Evolutionary conservation across 2,329 filamentous ascomycete genomes (phyloP).

Genomic region (Lasiodiplodia gonubiensis): DNA sequence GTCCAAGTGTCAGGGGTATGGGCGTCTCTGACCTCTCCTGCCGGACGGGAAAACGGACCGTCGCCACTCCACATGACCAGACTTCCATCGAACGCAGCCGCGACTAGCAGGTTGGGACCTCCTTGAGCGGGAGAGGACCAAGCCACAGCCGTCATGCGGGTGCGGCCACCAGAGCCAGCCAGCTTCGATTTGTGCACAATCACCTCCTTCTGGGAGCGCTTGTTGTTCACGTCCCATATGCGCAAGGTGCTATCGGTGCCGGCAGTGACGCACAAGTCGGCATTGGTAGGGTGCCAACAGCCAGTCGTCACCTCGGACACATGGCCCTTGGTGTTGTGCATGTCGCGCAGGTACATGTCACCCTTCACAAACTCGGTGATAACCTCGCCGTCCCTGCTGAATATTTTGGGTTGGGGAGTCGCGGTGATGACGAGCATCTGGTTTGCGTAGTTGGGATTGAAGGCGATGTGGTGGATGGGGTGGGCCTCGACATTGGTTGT

Average conservation of each 20-base stretch:
- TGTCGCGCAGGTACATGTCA: conserved; percentile 97
- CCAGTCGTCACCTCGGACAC: conserved; percentile 89
- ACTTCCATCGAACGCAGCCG: conserved; percentile 85
- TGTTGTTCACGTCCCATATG: conserved; percentile 96
- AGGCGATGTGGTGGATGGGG: conserved; percentile 82
- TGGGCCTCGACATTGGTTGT: conserved; percentile 79
- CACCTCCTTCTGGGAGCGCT: conserved; percentile 87
- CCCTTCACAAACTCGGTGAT: conserved; percentile 92
- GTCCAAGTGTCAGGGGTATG: conserved; percentile 88
- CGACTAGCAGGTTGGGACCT: conserved; percentile 74
- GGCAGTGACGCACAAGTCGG: conserved; percentile 84
- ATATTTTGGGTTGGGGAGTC: conserved; percentile 85
- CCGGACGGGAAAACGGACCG: conserved; percentile 81
- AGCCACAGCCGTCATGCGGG: conserved; percentile 88
- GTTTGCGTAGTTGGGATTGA: conserved; percentile 80
- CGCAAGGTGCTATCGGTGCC: conserved; percentile 93
- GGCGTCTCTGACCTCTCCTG: conserved; percentile 82
- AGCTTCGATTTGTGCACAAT: conserved; percentile 94
- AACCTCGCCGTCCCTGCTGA: conserved; percentile 86
- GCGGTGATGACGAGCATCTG: conserved; percentile 87
- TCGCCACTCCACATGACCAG: conserved; percentile 91
- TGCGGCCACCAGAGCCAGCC: conserved; percentile 86
- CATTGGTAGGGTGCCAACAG: conserved; percentile 88
- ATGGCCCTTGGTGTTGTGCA: conserved; percentile 97
- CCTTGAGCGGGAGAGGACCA: conserved; percentile 70